These are phyloP conservation scores for Penicillium canariense DNA, from an alignment of 495 filamentous ascomycete genomes.

Conservation along the genomic window DNA sequence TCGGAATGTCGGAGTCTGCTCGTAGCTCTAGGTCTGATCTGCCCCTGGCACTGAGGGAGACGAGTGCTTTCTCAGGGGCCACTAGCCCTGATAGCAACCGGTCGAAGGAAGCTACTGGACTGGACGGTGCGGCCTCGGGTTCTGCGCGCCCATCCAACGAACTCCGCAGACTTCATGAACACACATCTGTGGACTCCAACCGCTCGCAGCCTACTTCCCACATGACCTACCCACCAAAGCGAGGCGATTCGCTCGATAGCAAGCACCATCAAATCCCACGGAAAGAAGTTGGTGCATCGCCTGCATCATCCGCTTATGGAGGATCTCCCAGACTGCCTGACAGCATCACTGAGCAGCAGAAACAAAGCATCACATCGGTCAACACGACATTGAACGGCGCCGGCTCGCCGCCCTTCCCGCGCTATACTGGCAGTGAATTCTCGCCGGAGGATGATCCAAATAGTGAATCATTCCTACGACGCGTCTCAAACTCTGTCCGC, in stretches of 20 bases:
- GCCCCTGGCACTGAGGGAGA: constrained; percentile 27
- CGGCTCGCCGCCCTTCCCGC: constrained; percentile 65
- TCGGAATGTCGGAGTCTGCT: constrained; percentile 59
- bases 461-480: constrained; percentile 69
- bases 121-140: constrained; percentile 28
- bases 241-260: constrained; percentile 56
- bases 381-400: constrained; percentile 46
- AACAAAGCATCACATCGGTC: constrained; percentile 47
- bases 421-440: constrained; percentile 75
- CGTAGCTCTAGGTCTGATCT: constrained; percentile 62
- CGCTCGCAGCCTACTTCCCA: constrained; percentile 28
- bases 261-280: constrained; percentile 33
- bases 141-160: constrained; percentile 40
- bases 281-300: constrained; percentile 36
- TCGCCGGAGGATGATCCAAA: constrained; percentile 64
- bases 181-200: constrained; percentile 36
- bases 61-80: constrained; percentile 33
- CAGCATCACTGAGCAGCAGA: constrained; percentile 42
- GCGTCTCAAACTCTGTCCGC: constrained; percentile 87
- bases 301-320: constrained; percentile 24
- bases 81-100: constrained; percentile 35
- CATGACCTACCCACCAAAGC: constrained; percentile 46
- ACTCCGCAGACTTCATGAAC: constrained; percentile 39
- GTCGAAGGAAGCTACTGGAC: constrained; percentile 18
- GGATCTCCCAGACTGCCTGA: constrained; percentile 57